A percentile compares a stretch with the other conserved stretches of the same genome.
These are phyloP conservation scores for Bassia scoparia DNA, from an alignment of 148 eudicot genomes.

Conservation along the genomic window DNA sequence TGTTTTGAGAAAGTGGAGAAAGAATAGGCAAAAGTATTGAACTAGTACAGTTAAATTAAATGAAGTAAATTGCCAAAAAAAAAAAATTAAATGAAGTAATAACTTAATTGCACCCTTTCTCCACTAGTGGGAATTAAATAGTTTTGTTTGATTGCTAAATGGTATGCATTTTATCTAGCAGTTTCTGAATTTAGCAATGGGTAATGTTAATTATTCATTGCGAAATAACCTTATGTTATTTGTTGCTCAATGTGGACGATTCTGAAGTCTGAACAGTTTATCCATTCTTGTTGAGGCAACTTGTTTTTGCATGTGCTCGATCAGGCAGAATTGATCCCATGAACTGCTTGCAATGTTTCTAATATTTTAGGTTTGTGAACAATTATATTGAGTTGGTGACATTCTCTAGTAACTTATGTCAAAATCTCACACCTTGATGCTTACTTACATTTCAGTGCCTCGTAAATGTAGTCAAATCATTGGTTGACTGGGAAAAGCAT, in stretches of 20 bases:
- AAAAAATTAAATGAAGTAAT: too few relatives aligned
- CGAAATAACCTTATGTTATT: too few relatives aligned
- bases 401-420: constrained; percentile 3
- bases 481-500: constrained; percentile 89
- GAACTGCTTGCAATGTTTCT: background rate
- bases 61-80: too few relatives aligned
- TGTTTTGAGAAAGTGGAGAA: too few relatives aligned
- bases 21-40: too few relatives aligned
- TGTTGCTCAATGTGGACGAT: background rate
- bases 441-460: constrained; percentile 62
- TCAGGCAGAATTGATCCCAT: background rate
- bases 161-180: background rate
- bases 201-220: background rate
- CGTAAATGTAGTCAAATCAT: constrained; percentile 82
- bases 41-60: too few relatives aligned
- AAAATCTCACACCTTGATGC: constrained; percentile 5
- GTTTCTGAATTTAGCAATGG: background rate
- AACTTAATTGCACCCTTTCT: too few relatives aligned
- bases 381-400: background rate
- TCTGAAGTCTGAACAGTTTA: background rate
- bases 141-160: too few relatives aligned
- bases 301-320: background rate
- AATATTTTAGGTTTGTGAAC: background rate
- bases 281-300: background rate
- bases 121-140: too few relatives aligned